These are phyloP conservation scores for Melaleuca quinquenervia DNA, from an alignment of 345 rosid genomes.

Conservation along the genomic window DNA sequence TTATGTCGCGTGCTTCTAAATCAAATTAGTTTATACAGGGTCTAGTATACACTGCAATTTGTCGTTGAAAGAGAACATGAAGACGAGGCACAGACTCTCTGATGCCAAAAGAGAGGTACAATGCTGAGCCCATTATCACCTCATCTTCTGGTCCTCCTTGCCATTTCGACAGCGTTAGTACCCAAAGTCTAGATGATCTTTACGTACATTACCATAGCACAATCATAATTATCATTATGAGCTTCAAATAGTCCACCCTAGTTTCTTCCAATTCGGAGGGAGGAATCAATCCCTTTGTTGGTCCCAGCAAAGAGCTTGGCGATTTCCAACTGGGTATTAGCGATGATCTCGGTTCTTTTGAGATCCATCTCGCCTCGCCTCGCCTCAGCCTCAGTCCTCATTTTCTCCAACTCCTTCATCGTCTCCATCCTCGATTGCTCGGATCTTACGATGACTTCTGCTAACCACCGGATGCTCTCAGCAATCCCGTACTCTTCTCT, in stretches of 20 bases:
- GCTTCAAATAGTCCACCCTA: conserved; percentile 6
- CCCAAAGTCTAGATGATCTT: not conserved
- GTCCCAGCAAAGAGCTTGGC: conserved; percentile 67
- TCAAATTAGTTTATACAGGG: not conserved
- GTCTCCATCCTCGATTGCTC: conserved; percentile 88
- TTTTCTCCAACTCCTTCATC: conserved; percentile 73
- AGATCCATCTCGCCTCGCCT: conserved; percentile 83
- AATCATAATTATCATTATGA: not conserved
- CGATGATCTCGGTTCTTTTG: conserved; percentile 82
- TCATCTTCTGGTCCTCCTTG: not conserved
- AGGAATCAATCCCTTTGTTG: conserved; percentile 56
- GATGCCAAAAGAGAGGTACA: not conserved
- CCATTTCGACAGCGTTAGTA: not conserved
- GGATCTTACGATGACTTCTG: conserved; percentile 71
- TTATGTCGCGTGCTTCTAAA: not conserved
- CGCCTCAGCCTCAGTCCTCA: conserved; percentile 85
- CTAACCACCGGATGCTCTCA: conserved; percentile 77
- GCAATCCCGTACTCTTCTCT: conserved; percentile 58
- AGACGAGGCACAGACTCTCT: not conserved
- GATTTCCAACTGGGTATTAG: conserved; percentile 86
- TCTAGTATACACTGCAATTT: not conserved
- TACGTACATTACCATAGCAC: not conserved
- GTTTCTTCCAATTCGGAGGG: conserved; percentile 74
- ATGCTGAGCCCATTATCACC: not conserved
- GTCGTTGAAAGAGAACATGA: not conserved